Percentiles rank a stretch among this genome's conserved stretches.
Conservation (phyloP, 202 grass and related monocot species). For the Schoenoplectus triqueter region DNA sequence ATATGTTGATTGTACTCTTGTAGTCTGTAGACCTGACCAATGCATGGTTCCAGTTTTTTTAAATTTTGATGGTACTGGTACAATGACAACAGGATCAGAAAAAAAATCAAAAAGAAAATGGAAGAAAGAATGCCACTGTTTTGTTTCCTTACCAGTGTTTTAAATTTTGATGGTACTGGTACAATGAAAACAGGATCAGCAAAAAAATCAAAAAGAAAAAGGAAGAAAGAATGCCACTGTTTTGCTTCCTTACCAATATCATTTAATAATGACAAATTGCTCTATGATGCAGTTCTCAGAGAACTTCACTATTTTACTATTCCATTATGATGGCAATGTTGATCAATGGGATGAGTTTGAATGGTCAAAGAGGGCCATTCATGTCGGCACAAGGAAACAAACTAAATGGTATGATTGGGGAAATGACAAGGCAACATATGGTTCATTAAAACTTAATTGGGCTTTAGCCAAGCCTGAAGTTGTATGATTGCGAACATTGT, state of each 20-base stretch:
- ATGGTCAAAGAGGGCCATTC: slow-evolving; percentile 90
- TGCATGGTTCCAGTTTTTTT: background rate
- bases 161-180: background rate
- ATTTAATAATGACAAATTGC: background rate
- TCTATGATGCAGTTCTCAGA: slow-evolving; percentile 82
- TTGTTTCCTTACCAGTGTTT: background rate
- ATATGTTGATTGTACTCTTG: background rate
- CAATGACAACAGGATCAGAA: background rate
- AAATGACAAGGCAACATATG: background rate
- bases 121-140: background rate
- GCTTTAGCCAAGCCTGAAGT: background rate
- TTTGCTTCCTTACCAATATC: background rate
- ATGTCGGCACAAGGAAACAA: slow-evolving; percentile 78
- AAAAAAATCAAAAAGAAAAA: too few relatives aligned
- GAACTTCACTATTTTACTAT: slow-evolving; percentile 91
- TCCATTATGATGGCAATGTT: slow-evolving; percentile 89
- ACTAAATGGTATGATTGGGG: slow-evolving; percentile 73
- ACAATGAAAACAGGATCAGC: background rate
- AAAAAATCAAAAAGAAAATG: too few relatives aligned
- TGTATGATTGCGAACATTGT: background rate
- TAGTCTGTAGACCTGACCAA: background rate
- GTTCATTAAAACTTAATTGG: background rate
- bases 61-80: background rate
- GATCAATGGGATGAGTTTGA: slow-evolving; percentile 97
- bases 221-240: background rate